Base-by-base conservation (phyloP, 768 basidiomycete species). In the Boletus sp. region DNA sequence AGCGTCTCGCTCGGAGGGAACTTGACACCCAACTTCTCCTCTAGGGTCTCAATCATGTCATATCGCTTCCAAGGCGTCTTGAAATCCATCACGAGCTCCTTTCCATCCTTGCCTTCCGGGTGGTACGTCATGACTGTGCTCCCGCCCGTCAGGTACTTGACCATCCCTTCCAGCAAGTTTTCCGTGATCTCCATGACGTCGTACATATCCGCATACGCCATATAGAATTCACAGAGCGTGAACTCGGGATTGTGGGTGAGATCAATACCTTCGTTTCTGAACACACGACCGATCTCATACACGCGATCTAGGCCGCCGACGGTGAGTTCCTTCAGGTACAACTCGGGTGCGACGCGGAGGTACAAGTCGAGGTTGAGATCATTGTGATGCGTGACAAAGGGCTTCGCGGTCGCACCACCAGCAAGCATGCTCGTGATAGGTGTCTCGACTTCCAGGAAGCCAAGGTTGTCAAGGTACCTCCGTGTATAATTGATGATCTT, bases 141-240 rank as follows among this genome's bases (percentile, higher is more conserved):
- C 19, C 93, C 93, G 38, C 84, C 83, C 0, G 84, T 95, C 52
- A 98, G 70, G 65, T 79, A 82, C 81, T 87, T 90, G 67, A 98
- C 96, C 73, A 99, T 74, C 8, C 94, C 92, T 66, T 94, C 90
- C 17, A 98, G 69, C 76, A 99, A 79, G 40, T 76, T 74, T 73
- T 99, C 97, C 15, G 97, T 99, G 53, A 98, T 80, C 39, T 98
- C 97, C 96, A 99, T 98, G 54, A 98, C 54, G 68, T 98, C 97
- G 76, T 92, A 88, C 94, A 96, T 95, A 71, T 98, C 97, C 54
- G 97, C 97, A 64, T 98, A 98, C 30, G 97, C 96, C 96, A 99
- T 98, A 69, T 98, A 99, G 75, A 99, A 98, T 76, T 99, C 96
- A 81, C 96, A 98, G 75, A 98, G 96, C 6, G 93, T 91, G 77